Conservation (phyloP, 1,139 yeast species). For the Candida gigantensis region DNA sequence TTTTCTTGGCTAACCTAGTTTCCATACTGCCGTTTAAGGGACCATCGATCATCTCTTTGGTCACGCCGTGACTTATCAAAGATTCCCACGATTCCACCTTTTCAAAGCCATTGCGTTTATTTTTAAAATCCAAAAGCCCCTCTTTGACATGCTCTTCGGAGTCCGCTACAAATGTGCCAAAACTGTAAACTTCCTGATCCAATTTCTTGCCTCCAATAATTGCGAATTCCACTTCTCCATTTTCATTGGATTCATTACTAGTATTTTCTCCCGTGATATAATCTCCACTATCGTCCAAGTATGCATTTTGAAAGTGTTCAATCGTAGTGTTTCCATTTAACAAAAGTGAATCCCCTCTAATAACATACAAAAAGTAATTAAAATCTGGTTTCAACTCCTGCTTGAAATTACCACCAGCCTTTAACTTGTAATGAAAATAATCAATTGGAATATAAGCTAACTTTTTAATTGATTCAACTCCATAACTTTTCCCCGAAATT, state of each 20-base stretch:
- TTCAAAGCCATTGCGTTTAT: slow-evolving; percentile 73
- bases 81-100: slow-evolving; percentile 67
- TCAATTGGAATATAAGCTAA: slow-evolving; percentile 85
- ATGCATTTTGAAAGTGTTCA: slow-evolving; percentile 54
- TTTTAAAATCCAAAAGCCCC: slow-evolving; percentile 72
- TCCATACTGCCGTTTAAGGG: slow-evolving; percentile 38
- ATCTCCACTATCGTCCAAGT: slow-evolving; percentile 69
- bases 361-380: slow-evolving; percentile 72
- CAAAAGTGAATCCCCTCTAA: slow-evolving; percentile 57
- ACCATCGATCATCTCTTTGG: slow-evolving; percentile 44
- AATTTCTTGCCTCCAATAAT: slow-evolving; percentile 76
- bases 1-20: slow-evolving; percentile 30
- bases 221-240: slow-evolving; percentile 53
- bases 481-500: slow-evolving; percentile 76
- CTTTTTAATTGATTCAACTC: slow-evolving; percentile 72
- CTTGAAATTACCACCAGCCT: slow-evolving; percentile 66
- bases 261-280: slow-evolving; percentile 52
- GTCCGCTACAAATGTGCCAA: slow-evolving; percentile 87
- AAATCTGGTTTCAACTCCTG: slow-evolving; percentile 64
- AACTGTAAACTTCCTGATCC: slow-evolving; percentile 78
- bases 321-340: slow-evolving; percentile 45
- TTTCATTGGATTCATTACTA: slow-evolving; percentile 24
- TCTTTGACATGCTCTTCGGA: slow-evolving; percentile 59
- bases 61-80: slow-evolving; percentile 63
- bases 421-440: slow-evolving; percentile 67